A percentile compares a stretch with the other conserved stretches of the same genome.
Conservation (phyloP, 2,329 filamentous ascomycete genomes). For the Boeremia lycopersici region DNA sequence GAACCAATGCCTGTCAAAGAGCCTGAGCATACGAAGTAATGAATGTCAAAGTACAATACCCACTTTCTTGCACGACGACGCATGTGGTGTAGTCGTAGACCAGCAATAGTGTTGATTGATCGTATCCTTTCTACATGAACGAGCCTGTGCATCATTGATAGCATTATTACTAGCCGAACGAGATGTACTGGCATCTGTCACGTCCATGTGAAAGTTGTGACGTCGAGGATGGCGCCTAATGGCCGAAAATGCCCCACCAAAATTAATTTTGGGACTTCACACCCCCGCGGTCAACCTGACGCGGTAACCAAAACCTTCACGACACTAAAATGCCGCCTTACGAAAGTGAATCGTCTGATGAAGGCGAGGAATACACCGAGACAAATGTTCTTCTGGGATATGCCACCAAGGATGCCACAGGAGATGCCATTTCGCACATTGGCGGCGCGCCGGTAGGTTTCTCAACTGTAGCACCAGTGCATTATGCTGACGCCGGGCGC, state of each 20-base stretch:
- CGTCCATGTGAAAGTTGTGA: not conserved
- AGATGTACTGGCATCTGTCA: not conserved
- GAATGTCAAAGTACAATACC: not conserved
- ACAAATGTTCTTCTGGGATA: constrained; percentile 93
- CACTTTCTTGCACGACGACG: not conserved
- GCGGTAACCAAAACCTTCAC: not conserved
- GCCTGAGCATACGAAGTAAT: constrained; percentile 10
- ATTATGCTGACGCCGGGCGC: not conserved
- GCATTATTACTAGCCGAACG: not conserved
- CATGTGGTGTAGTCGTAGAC: not conserved
- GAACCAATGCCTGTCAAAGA: constrained; percentile 9
- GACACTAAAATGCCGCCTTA: constrained; percentile 69
- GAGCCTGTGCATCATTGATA: not conserved
- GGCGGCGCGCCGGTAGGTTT: constrained; percentile 83
- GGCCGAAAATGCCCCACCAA: constrained; percentile 3
- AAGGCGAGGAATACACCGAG: constrained; percentile 71
- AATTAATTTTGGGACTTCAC: constrained; percentile 4
- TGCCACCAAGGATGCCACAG: constrained; percentile 76
- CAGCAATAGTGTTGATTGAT: not conserved
- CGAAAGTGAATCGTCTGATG: constrained; percentile 82
- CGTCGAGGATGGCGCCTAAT: not conserved
- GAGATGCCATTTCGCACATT: constrained; percentile 85
- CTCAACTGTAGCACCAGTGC: not conserved
- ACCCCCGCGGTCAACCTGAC: constrained; percentile 9
- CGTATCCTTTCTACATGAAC: not conserved